Evolutionary conservation across 208 protist genomes (phyloP).

Genomic region (Leishmania turanica): DNA sequence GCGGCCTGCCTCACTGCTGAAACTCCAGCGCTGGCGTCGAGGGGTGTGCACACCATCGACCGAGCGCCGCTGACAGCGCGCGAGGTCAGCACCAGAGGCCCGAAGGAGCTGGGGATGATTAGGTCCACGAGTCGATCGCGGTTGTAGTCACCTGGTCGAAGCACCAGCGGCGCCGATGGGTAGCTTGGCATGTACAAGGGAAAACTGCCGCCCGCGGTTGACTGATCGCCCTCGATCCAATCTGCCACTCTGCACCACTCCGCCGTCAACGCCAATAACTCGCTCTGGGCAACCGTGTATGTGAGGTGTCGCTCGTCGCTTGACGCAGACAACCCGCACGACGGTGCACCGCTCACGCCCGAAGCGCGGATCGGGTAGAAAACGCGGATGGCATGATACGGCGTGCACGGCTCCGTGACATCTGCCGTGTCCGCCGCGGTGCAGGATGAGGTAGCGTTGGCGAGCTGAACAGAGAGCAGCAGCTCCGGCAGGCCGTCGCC

Average conservation of each 20-base stretch:
- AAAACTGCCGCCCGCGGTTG: neutral
- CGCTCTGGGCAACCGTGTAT: conserved; percentile 15
- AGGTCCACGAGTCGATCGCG: conserved; percentile 63
- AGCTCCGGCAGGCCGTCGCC: conserved; percentile 65
- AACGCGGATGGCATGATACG: conserved; percentile 26
- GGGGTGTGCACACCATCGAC: conserved; percentile 17
- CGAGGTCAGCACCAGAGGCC: conserved; percentile 54
- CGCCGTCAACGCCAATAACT: conserved; percentile 21
- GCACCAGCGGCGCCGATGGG: conserved; percentile 39
- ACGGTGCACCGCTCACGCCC: conserved; percentile 6
- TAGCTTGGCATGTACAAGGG: conserved; percentile 30
- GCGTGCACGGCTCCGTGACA: conserved; percentile 10
- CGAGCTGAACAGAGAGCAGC: conserved; percentile 39
- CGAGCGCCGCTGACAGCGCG: conserved; percentile 5
- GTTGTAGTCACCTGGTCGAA: conserved; percentile 64
- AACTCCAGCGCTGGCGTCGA: conserved; percentile 12
- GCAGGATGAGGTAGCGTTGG: conserved; percentile 9
- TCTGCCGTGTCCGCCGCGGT: conserved; percentile 10
- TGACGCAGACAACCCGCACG: neutral
- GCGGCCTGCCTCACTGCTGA: conserved; percentile 16
- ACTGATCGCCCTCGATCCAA: neutral
- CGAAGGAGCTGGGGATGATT: conserved; percentile 60
- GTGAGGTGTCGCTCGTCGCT: conserved; percentile 6
- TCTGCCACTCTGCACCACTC: conserved; percentile 20
- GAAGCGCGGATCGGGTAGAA: conserved; percentile 22